Conservation (phyloP, 2,329 filamentous ascomycete genomes). For the Colletotrichum scovillei region DNA sequence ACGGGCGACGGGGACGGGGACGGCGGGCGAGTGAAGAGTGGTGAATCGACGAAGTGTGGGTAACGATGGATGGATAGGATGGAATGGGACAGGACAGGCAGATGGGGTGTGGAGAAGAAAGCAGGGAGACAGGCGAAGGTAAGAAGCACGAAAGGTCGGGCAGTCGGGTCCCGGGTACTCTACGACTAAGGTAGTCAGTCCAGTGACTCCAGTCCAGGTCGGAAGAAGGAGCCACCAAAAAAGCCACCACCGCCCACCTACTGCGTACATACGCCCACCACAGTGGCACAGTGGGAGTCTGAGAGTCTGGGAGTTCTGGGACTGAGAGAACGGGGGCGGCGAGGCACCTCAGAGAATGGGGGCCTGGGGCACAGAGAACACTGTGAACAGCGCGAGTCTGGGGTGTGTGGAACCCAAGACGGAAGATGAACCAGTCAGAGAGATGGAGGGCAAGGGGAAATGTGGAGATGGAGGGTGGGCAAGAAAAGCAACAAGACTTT, state of each 20-base stretch:
- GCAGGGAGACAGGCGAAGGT: conserved; percentile 31
- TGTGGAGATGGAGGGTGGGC: conserved; percentile 44
- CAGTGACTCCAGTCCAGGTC: neutral
- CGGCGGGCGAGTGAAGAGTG: conserved; percentile 25
- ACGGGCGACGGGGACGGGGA: conserved; percentile 6
- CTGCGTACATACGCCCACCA: neutral
- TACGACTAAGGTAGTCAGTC: neutral
- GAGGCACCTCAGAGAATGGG: neutral
- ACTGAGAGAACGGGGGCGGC: too few species aligned
- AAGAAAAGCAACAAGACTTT: conserved; percentile 34
- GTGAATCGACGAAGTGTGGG: conserved; percentile 37
- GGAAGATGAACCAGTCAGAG: conserved; percentile 37
- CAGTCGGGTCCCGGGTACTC: conserved; percentile 24
- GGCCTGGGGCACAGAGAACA: conserved; percentile 3
- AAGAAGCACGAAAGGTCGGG: conserved; percentile 18
- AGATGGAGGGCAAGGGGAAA: conserved; percentile 25
- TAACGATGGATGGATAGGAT: conserved; percentile 34
- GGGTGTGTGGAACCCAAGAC: conserved; percentile 13
- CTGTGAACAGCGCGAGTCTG: neutral
- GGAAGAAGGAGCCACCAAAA: conserved; percentile 1
- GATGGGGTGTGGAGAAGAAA: conserved; percentile 35
- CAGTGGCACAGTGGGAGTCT: neutral
- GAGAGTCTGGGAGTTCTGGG: neutral
- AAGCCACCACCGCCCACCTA: conserved; percentile 3
- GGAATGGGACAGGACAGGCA: conserved; percentile 21